Conservation (phyloP, 169 alveolate genomes). For the Plasmodium ovale region DNA sequence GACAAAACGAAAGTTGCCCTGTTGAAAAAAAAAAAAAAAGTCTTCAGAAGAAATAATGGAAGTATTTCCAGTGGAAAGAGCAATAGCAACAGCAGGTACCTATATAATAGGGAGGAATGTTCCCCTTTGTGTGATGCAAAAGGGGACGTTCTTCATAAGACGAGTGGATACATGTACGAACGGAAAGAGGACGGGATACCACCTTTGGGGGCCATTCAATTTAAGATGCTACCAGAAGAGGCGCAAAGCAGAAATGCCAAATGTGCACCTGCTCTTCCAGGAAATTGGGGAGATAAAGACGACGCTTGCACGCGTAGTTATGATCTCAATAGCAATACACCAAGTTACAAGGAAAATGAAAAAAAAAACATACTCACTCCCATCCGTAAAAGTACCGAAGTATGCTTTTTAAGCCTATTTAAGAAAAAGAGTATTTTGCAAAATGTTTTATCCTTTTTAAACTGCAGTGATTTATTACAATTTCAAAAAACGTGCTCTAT, state of each 20-base stretch:
- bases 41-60: neutral
- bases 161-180: too few species aligned
- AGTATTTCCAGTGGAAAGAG: neutral
- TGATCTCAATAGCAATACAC: neutral
- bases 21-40: slow-evolving; percentile 1
- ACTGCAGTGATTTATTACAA: slow-evolving; percentile 46
- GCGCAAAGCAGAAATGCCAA: too few species aligned
- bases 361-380: neutral
- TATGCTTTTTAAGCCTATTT: slow-evolving; percentile 29
- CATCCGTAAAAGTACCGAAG: neutral
- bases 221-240: too few species aligned
- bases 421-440: slow-evolving; percentile 48
- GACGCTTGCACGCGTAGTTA: too few species aligned
- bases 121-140: too few species aligned
- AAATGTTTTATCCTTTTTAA: slow-evolving; percentile 63
- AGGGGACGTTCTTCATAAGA: too few species aligned
- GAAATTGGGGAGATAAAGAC: too few species aligned
- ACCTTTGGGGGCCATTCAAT: too few species aligned
- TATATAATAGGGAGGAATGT: too few species aligned
- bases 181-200: too few species aligned
- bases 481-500: slow-evolving; percentile 68
- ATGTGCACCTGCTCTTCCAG: too few species aligned
- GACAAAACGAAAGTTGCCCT: slow-evolving; percentile 5
- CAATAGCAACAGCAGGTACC: neutral
- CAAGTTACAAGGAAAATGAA: neutral